Percentiles rank a stretch among this genome's conserved stretches.
Conservation (phyloP, 2,329 filamentous ascomycete genomes). For the Colletotrichum viniferum region DNA sequence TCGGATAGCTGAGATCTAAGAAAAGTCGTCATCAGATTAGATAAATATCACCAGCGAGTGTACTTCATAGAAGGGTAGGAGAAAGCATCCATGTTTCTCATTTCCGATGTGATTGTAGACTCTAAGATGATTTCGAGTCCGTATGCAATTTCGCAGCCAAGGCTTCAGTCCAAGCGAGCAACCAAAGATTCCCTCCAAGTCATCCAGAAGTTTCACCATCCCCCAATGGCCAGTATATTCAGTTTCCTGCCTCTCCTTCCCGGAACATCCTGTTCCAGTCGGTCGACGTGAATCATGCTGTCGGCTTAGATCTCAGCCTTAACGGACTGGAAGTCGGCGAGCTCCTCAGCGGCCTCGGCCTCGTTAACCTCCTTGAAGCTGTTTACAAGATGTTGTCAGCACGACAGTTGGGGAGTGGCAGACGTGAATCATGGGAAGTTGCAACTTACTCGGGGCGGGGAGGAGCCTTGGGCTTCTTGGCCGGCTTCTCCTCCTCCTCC, state of each 20-base stretch:
- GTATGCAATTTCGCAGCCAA: background rate
- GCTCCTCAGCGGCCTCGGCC: background rate
- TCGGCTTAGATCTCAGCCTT: background rate
- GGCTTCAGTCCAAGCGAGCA: background rate
- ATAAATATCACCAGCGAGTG: background rate
- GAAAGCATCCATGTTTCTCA: background rate
- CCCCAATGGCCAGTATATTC: background rate
- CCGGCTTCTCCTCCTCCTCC: constrained; percentile 24
- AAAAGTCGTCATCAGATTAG: background rate
- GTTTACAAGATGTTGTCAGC: background rate
- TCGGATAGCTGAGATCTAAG: background rate
- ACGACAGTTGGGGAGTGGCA: background rate
- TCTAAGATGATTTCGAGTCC: background rate
- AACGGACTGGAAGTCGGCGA: background rate
- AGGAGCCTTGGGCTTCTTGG: constrained; percentile 23
- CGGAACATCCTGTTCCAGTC: background rate
- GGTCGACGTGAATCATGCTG: background rate
- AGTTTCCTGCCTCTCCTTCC: background rate
- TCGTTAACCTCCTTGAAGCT: background rate
- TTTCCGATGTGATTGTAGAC: background rate
- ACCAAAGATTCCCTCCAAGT: background rate
- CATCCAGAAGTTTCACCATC: background rate
- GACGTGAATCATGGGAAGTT: background rate
- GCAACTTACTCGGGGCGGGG: background rate
- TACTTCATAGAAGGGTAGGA: background rate